These are phyloP conservation scores for Trichosanthes truncata DNA, from an alignment of 306 rosid genomes.

Conservation along the genomic window DNA sequence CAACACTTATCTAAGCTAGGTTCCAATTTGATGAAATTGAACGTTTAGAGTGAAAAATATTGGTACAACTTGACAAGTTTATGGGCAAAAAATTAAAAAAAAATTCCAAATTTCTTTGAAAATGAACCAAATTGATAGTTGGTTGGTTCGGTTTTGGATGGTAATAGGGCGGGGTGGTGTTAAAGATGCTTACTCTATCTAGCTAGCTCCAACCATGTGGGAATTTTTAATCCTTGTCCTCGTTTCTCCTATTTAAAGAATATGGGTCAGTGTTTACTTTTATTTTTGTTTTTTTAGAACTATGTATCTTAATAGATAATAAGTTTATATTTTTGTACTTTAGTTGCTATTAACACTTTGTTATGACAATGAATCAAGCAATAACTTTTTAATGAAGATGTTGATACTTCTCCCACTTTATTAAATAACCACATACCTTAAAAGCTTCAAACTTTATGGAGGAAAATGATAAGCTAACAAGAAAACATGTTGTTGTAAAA, in stretches of 20 bases:
- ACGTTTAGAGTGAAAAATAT: too few relatives aligned
- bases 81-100: too few relatives aligned
- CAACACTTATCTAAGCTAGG: too few relatives aligned
- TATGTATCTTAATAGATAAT: neutral
- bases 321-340: neutral
- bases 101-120: too few relatives aligned
- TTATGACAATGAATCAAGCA: neutral
- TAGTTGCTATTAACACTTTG: neutral
- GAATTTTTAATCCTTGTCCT: neutral
- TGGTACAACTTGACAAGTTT: too few relatives aligned
- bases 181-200: neutral
- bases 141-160: neutral
- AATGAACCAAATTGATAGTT: too few relatives aligned
- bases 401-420: constrained; percentile 5
- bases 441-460: neutral
- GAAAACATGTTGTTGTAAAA: neutral
- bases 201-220: neutral
- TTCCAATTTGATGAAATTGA: too few relatives aligned
- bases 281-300: neutral
- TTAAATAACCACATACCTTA: neutral
- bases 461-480: neutral
- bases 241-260: neutral
- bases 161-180: neutral
- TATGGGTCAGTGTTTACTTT: neutral
- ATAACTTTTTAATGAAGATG: neutral